phyloP scores from a whole-genome alignment of 345 rosid genomes.

The Limnanthes douglasii region DNA sequence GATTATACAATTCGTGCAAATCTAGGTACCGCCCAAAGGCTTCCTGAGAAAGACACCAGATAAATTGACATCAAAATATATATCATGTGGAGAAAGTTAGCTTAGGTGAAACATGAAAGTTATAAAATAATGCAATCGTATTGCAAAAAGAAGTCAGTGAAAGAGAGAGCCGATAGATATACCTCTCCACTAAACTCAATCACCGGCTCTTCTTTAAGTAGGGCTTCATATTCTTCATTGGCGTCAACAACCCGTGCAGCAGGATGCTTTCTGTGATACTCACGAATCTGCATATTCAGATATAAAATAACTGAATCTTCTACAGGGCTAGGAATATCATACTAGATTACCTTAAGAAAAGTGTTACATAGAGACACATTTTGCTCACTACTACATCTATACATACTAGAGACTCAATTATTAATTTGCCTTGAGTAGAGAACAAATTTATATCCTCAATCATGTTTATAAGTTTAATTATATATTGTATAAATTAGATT shows the following conservation, averaged over 20 bases:
- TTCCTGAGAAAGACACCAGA: constrained; percentile 38
- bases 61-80: constrained; percentile 1
- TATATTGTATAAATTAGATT: too few species aligned
- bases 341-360: too few species aligned
- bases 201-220: constrained; percentile 70
- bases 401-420: neutral
- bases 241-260: constrained; percentile 72
- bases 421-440: too few species aligned
- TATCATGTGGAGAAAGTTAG: too few species aligned
- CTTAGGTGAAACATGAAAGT: too few species aligned
- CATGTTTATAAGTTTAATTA: too few species aligned
- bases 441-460: too few species aligned
- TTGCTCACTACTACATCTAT: too few species aligned
- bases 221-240: constrained; percentile 50
- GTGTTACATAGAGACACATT: too few species aligned
- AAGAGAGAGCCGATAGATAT: constrained; percentile 1
- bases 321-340: too few species aligned
- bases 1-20: constrained; percentile 81
- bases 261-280: constrained; percentile 79
- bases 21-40: constrained; percentile 73
- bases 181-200: constrained; percentile 96
- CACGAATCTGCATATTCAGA: constrained; percentile 20
- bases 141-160: neutral
- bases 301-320: neutral
- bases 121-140: neutral